Evolutionary conservation across 1,139 yeast genomes (phyloP).

Genomic region (Kodamaea sp.): DNA sequence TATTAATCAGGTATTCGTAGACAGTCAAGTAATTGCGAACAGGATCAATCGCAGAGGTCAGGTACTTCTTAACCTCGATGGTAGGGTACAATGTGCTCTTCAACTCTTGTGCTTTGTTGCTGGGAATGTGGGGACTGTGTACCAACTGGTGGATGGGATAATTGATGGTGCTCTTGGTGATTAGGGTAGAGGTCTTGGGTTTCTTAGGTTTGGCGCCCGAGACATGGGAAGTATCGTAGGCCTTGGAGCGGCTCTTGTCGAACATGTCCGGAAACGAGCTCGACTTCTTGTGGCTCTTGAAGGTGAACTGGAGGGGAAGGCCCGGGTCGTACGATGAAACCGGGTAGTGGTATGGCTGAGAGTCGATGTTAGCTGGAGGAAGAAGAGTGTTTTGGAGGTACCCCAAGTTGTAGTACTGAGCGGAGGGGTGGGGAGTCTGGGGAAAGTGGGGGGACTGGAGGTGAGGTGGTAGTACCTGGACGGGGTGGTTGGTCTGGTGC

Average conservation of each 20-base stretch:
- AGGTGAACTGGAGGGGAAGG: slow-evolving; percentile 3
- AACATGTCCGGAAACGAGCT: slow-evolving; percentile 3
- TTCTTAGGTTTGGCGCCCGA: slow-evolving; percentile 4
- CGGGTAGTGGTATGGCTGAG: background rate
- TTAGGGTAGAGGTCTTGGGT: slow-evolving; percentile 7
- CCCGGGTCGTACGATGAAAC: slow-evolving; percentile 1
- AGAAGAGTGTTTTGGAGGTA: slow-evolving; percentile 8
- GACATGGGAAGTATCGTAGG: background rate
- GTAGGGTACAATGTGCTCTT: slow-evolving; percentile 35
- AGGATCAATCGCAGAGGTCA: slow-evolving; percentile 64
- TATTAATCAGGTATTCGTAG: slow-evolving; percentile 66
- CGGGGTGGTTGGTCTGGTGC: background rate
- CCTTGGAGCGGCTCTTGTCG: slow-evolving; percentile 1
- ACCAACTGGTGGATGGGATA: slow-evolving; percentile 24
- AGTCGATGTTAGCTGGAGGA: slow-evolving; percentile 6
- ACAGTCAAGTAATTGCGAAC: slow-evolving; percentile 68
- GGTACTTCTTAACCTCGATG: slow-evolving; percentile 62
- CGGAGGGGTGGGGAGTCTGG: slow-evolving; percentile 3
- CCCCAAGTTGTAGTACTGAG: slow-evolving; percentile 4
- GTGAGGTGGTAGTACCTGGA: background rate
- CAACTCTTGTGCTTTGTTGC: slow-evolving; percentile 27
- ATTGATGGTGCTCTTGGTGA: slow-evolving; percentile 15
- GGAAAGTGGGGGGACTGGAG: slow-evolving; percentile 2
- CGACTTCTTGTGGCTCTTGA: slow-evolving; percentile 6
- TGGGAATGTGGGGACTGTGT: slow-evolving; percentile 18